A percentile compares a stretch with the other conserved stretches of the same genome.
These are phyloP conservation scores for Pyrus communis DNA, from an alignment of 306 rosid species.

Conservation along the genomic window DNA sequence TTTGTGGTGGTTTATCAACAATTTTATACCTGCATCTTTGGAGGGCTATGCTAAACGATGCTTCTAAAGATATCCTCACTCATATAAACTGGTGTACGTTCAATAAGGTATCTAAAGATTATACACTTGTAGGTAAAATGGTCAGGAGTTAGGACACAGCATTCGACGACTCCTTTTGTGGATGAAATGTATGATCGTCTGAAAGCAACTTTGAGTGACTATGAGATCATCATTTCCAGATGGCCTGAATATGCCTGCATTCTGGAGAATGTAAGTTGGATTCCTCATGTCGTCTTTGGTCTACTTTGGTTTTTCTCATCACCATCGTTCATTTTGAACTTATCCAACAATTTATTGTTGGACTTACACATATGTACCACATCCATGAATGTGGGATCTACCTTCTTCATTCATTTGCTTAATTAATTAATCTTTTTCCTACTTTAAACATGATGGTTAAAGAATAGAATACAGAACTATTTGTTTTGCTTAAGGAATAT, in stretches of 20 bases:
- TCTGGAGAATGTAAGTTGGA: conserved; percentile 73
- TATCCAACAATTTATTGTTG: background rate
- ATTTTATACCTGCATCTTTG: background rate
- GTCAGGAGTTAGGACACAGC: conserved; percentile 93
- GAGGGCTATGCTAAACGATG: background rate
- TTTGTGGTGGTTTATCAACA: background rate
- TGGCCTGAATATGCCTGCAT: conserved; percentile 91
- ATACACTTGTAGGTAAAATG: conserved; percentile 78
- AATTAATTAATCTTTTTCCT: background rate
- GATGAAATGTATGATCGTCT: conserved; percentile 94
- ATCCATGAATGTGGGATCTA: background rate
- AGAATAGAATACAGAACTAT: background rate
- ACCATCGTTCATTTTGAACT: background rate
- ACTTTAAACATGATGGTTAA: background rate
- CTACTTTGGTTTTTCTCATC: background rate
- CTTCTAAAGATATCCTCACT: background rate
- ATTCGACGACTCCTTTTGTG: conserved; percentile 93
- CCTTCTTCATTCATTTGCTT: background rate
- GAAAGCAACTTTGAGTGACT: conserved; percentile 77
- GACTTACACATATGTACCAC: background rate
- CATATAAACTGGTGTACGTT: background rate
- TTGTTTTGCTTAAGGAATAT: background rate
- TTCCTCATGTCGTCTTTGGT: background rate
- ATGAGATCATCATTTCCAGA: conserved; percentile 84
- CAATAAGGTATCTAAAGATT: conserved; percentile 18